phyloP scores from a whole-genome alignment of 495 filamentous ascomycete species.

The Trichocladium uniseriatum region DNA sequence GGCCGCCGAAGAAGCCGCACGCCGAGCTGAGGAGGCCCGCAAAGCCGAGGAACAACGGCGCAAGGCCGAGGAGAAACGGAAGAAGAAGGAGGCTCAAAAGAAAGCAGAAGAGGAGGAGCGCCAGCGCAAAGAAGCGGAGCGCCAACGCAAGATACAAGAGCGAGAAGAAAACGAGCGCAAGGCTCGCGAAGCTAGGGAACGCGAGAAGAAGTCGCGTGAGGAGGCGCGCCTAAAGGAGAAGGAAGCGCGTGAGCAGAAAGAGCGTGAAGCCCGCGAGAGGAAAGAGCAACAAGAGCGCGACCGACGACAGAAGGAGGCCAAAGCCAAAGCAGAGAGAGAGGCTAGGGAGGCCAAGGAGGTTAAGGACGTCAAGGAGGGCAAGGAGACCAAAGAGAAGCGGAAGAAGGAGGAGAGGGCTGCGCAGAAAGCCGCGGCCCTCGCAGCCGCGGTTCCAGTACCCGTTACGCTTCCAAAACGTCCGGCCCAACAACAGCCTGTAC shows the following conservation, averaged over 20 bases:
- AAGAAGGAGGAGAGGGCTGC: conserved; percentile 40
- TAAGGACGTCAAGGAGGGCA: conserved; percentile 31
- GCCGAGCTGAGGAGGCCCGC: conserved; percentile 65
- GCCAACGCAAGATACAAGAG: conserved; percentile 66
- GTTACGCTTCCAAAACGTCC: conserved; percentile 42
- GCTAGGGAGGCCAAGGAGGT: conserved; percentile 15
- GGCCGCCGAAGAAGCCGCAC: conserved; percentile 77
- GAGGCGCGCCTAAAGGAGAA: conserved; percentile 57
- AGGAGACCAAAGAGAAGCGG: conserved; percentile 43
- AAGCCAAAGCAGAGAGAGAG: conserved; percentile 27
- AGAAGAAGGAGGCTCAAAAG: conserved; percentile 86
- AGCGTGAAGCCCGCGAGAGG: conserved; percentile 64
- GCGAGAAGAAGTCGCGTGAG: conserved; percentile 72
- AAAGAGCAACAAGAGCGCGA: conserved; percentile 52
- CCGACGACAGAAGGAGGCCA: conserved; percentile 40
- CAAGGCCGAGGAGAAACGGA: conserved; percentile 81
- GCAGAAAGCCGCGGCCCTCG: conserved; percentile 29
- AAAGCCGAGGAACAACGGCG: conserved; percentile 68
- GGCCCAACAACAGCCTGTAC: conserved; percentile 22
- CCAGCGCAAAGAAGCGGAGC: conserved; percentile 47
- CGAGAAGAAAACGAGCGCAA: conserved; percentile 82
- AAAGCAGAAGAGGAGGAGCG: conserved; percentile 85
- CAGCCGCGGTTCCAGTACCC: conserved; percentile 26
- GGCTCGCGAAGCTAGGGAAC: conserved; percentile 65
- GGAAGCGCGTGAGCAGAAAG: conserved; percentile 53